Evolutionary conservation across 2,329 filamentous ascomycete species (phyloP), one percentile per base, ranked within the genome.

Genomic region (Diaporthe citri): DNA sequence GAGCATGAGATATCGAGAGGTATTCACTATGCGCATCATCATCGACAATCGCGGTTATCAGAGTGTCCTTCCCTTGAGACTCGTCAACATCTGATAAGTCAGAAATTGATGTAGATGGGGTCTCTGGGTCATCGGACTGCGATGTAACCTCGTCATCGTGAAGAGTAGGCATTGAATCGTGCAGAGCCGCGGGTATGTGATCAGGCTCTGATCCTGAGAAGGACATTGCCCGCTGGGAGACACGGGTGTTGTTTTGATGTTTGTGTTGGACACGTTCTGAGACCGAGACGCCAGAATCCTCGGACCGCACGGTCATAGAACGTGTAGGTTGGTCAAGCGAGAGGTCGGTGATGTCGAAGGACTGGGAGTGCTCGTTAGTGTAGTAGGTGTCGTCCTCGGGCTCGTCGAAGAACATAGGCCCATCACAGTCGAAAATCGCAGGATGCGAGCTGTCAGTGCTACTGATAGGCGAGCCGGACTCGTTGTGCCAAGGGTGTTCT

Each of bases 161-260:
- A 52, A 78, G 75, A 4, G 73, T 69, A 4, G 76, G 76, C 1
- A 62, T 41, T 7, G 76, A 77, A n/a, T 77, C 77, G n/a, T 84
- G 80, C 62, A 83, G 77, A 52, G 80, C 82, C 31, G 83, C 75
- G 39, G 80, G 77, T 73, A 87, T 83, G 28, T 78, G 80, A 36
- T 85, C 87, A 2, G 85, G 84, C 76, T 89, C 88, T 0, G 85
- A 87, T 69, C 87, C 87, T 1, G 88, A 90, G 77, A 89, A 89
- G 2, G 89, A 90, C 72, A 88, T 82, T 20, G 86, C 87, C 72
- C 88, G 86, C 12, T 87, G 85, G 7, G 87, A 85, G 1, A 86
- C 86, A 66, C 83, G 81, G 56, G 77, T 78, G 74, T 79, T 74
- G 46, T 82, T 74, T 43, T 76, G 76, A 80, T 83, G 80, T 79